phyloP scores from a whole-genome alignment of 2,329 filamentous ascomycete genomes.

The Lojkania enalia region DNA sequence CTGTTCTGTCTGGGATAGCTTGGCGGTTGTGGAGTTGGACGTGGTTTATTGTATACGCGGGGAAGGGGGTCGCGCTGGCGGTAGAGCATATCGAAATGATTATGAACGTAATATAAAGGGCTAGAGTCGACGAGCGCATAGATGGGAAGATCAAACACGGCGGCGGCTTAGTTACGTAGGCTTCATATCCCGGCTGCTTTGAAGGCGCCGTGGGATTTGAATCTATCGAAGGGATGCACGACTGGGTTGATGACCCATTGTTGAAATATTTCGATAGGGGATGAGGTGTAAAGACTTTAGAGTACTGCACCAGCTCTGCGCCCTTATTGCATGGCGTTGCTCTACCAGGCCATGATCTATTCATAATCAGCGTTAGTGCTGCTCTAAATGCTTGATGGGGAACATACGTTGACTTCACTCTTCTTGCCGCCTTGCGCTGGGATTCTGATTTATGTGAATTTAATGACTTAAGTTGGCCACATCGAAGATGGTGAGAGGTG shows the following conservation, averaged over 20 bases:
- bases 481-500: conserved; percentile 17
- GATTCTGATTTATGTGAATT: neutral
- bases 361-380: conserved; percentile 3
- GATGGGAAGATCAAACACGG: conserved; percentile 16
- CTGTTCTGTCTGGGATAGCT: conserved; percentile 25
- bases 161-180: too few relatives aligned
- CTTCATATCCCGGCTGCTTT: too few relatives aligned
- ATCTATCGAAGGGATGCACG: too few relatives aligned
- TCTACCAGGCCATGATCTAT: conserved; percentile 13
- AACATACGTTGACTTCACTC: neutral
- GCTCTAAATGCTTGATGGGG: neutral
- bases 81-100: too few relatives aligned
- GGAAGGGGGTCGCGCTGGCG: too few relatives aligned
- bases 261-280: neutral
- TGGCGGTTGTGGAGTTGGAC: conserved; percentile 17
- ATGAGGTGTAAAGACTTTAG: conserved; percentile 4
- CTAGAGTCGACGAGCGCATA: conserved; percentile 13
- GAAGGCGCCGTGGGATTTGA: too few relatives aligned
- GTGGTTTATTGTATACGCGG: too few relatives aligned
- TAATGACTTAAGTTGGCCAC: conserved; percentile 3
- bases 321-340: conserved; percentile 1
- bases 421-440: neutral
- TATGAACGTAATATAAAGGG: too few relatives aligned
- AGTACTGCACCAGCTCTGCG: conserved; percentile 1
- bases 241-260: too few relatives aligned